These are phyloP conservation scores for Bipolaris cookei DNA, from an alignment of 2,329 filamentous ascomycete species.

Conservation along the genomic window DNA sequence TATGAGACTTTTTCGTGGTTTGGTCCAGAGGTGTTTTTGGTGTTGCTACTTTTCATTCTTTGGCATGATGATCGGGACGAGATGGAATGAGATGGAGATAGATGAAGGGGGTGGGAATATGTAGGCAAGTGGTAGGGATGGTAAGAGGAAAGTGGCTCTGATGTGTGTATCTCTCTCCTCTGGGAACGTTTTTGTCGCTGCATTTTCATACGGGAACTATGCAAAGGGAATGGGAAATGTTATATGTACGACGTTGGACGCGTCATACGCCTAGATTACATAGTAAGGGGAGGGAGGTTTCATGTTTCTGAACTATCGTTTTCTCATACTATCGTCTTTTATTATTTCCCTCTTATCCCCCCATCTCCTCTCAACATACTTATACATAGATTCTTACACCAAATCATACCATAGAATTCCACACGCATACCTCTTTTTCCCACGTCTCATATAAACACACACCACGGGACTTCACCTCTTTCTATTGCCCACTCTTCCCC, in stretches of 20 bases:
- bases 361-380: not conserved
- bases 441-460: no score
- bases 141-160: not conserved
- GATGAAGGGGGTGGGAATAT: not conserved
- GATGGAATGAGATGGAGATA: not conserved
- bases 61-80: not conserved
- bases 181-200: not conserved
- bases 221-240: not conserved
- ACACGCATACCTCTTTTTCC: not conserved
- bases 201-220: not conserved
- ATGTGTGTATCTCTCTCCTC: not conserved
- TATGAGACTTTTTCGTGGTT: not conserved
- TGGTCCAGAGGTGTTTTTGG: not conserved
- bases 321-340: not conserved
- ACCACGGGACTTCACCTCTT: no score
- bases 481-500: no score
- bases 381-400: not conserved
- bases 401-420: not conserved
- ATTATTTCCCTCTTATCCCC: not conserved
- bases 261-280: not conserved
- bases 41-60: slow-evolving; percentile 3
- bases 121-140: no score
- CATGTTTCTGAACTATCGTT: not conserved
- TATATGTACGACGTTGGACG: not conserved
- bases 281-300: not conserved